Conservation (phyloP, 2,329 filamentous ascomycete species). For the Trichoderma harzianum region DNA sequence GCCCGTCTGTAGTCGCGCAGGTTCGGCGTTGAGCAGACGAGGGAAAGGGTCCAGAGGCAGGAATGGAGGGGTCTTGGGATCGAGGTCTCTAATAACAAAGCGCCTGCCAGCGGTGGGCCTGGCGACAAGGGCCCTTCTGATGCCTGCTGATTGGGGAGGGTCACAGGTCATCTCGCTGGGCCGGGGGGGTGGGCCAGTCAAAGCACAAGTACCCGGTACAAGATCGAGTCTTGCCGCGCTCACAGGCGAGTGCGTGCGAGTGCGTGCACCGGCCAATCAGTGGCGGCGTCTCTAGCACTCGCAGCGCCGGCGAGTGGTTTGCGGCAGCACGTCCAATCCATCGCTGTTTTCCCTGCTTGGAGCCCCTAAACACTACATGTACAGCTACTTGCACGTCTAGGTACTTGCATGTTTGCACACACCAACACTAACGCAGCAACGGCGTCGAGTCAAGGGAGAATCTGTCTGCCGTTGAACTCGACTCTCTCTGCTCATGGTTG, state of each 20-base stretch:
- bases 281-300: background rate
- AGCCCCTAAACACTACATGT: background rate
- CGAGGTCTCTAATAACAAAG: conserved; percentile 20
- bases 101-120: conserved; percentile 12
- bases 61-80: conserved; percentile 20
- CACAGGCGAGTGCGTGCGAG: background rate
- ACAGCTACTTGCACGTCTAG: background rate
- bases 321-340: background rate
- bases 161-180: conserved; percentile 15
- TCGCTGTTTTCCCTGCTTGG: background rate
- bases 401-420: no score
- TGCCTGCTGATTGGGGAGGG: conserved; percentile 19
- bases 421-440: background rate
- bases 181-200: background rate
- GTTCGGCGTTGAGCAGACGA: conserved; percentile 18
- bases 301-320: conserved; percentile 7
- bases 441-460: background rate
- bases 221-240: conserved; percentile 15
- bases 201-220: background rate
- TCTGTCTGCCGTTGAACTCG: background rate
- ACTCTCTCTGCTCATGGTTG: background rate
- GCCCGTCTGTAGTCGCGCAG: conserved; percentile 14
- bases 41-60: conserved; percentile 19
- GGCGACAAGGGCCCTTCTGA: conserved; percentile 11
- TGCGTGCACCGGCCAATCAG: no score